Evolutionary conservation across 148 eudicot genomes (phyloP).

Genomic region (Rhododendron simsii): DNA sequence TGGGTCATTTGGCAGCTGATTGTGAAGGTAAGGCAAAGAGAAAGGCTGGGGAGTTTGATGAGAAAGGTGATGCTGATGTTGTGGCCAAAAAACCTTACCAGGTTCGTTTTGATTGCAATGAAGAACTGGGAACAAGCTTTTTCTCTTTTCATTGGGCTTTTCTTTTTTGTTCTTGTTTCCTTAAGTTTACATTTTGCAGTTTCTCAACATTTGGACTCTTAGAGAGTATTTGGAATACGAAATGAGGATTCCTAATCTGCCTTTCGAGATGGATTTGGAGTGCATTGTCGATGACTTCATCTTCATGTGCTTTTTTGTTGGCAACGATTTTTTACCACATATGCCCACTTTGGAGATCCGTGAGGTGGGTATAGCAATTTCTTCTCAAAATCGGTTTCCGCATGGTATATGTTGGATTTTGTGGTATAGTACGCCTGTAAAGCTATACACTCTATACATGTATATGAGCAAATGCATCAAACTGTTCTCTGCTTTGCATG

Average conservation of each 20-base stretch:
- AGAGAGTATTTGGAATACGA: slow-evolving; percentile 89
- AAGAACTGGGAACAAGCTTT: background rate
- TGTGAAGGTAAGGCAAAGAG: slow-evolving; percentile 98
- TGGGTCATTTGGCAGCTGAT: slow-evolving; percentile 83
- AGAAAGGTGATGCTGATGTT: slow-evolving; percentile 59
- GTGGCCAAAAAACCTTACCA: slow-evolving; percentile 80
- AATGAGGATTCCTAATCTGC: slow-evolving; percentile 67
- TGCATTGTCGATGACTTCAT: slow-evolving; percentile 87
- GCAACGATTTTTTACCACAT: slow-evolving; percentile 95
- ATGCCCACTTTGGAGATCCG: slow-evolving; percentile 99
- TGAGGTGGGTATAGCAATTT: slow-evolving; percentile 50
- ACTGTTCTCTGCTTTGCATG: background rate
- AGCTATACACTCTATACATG: background rate
- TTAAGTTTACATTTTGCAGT: slow-evolving; percentile 48
- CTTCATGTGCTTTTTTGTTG: slow-evolving; percentile 97
- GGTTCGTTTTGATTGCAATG: slow-evolving; percentile 33
- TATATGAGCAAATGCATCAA: background rate
- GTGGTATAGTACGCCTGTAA: background rate
- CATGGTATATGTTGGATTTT: background rate
- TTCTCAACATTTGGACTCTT: slow-evolving; percentile 85
- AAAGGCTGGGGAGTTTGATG: slow-evolving; percentile 90
- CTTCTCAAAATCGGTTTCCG: background rate
- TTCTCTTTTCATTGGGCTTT: background rate
- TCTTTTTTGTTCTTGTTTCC: background rate
- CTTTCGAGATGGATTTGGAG: slow-evolving; percentile 70